phyloP scores from a whole-genome alignment of 352 stramenopile species.

The Achlya hypogyna region DNA sequence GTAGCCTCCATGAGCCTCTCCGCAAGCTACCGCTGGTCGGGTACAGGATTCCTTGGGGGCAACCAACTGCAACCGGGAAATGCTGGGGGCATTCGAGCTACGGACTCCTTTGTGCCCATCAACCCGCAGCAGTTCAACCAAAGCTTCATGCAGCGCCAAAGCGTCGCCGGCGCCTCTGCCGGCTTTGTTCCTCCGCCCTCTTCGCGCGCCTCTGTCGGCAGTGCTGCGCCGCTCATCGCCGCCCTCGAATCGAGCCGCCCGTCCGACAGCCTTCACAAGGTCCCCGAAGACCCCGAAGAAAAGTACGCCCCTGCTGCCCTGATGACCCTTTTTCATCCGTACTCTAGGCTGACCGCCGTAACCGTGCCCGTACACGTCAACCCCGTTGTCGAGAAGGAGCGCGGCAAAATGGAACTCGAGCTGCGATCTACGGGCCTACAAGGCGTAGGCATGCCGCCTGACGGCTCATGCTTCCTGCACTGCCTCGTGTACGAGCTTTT shows the following conservation, averaged over 20 bases:
- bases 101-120: conserved; percentile 8
- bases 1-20: conserved; percentile 35
- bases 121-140: conserved; percentile 20
- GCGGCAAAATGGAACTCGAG: conserved; percentile 67
- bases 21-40: conserved; percentile 71
- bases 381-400: conserved; percentile 60
- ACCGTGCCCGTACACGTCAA: conserved; percentile 59
- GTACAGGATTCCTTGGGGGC: conserved; percentile 58
- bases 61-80: conserved; percentile 4
- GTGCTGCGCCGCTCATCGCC: not conserved
- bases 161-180: not conserved
- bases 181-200: conserved; percentile 2
- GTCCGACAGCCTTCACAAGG: not conserved
- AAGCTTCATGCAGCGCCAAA: conserved; percentile 11
- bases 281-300: conserved; percentile 2
- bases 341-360: conserved; percentile 35
- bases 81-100: not conserved
- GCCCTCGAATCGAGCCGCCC: not conserved
- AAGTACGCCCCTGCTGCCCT: not conserved
- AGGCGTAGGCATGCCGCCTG: conserved; percentile 70
- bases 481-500: conserved; percentile 83
- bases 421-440: conserved; percentile 48
- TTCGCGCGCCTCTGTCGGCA: not conserved
- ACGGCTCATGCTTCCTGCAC: conserved; percentile 73
- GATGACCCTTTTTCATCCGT: not conserved